Conservation (phyloP, 306 rosid species). For the Pyrus bretschneideri region DNA sequence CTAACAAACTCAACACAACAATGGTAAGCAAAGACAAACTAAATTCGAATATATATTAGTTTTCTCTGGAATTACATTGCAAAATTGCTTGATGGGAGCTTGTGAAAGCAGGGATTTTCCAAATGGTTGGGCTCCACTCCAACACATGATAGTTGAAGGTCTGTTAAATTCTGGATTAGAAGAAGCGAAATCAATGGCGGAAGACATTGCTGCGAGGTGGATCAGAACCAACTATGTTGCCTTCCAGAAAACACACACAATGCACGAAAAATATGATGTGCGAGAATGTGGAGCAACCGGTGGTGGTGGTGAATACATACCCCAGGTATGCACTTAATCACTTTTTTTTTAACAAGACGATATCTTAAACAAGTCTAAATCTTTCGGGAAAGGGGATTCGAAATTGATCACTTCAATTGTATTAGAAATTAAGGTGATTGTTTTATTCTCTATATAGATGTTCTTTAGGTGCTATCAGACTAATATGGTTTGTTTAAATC, state of each 20-base stretch:
- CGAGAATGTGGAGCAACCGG: slow-evolving; percentile 68
- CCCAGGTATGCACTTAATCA: slow-evolving; percentile 46
- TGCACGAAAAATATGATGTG: slow-evolving; percentile 83
- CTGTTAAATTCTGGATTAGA: slow-evolving; percentile 52
- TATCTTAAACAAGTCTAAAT: too few relatives aligned
- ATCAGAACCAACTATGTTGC: slow-evolving; percentile 65
- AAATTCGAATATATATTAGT: background rate
- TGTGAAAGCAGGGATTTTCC: slow-evolving; percentile 73
- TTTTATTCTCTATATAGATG: too few relatives aligned
- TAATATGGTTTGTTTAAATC: background rate
- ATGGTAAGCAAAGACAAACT: slow-evolving; percentile 35
- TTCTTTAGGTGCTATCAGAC: background rate
- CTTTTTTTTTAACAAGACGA: background rate
- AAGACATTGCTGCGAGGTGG: slow-evolving; percentile 76
- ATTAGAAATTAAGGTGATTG: background rate
- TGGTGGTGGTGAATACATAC: slow-evolving; percentile 77
- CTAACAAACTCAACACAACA: slow-evolving; percentile 58
- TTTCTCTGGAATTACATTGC: background rate
- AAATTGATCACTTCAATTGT: background rate
- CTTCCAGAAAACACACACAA: slow-evolving; percentile 60
- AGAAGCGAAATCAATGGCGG: slow-evolving; percentile 69
- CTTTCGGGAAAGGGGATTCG: too few relatives aligned
- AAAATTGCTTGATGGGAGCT: background rate
- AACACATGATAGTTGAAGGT: slow-evolving; percentile 97
- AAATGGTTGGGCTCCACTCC: slow-evolving; percentile 93